Evolutionary conservation across 2,329 filamentous ascomycete species (phyloP).

Genomic region (Trichophyton rubrum): DNA sequence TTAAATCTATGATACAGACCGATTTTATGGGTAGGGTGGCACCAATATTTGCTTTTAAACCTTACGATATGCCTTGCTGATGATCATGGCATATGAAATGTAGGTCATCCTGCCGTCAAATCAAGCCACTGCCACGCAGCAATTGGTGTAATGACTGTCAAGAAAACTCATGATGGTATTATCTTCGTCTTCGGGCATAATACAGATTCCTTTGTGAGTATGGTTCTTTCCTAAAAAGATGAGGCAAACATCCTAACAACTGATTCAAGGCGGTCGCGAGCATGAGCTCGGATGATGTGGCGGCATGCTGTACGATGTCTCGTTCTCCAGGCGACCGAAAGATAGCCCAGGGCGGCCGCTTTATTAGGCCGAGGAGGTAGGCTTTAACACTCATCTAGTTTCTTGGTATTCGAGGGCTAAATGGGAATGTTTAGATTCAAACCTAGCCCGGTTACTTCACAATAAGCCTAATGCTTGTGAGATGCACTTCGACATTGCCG

Average conservation of each 20-base stretch:
- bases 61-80: background rate
- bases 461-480: background rate
- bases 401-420: background rate
- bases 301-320: constrained; percentile 78
- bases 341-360: constrained; percentile 38
- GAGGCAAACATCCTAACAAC: background rate
- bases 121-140: constrained; percentile 71
- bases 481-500: background rate
- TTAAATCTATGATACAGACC: constrained; percentile 65
- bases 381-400: background rate
- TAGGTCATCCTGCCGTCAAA: constrained; percentile 65
- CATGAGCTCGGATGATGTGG: constrained; percentile 66
- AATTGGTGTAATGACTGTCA: constrained; percentile 82
- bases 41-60: background rate
- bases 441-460: background rate
- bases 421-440: background rate
- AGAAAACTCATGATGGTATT: constrained; percentile 63
- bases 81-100: background rate
- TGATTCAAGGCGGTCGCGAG: constrained; percentile 57
- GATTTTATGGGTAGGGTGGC: constrained; percentile 65
- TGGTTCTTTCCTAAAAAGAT: background rate
- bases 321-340: constrained; percentile 46
- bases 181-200: constrained; percentile 94
- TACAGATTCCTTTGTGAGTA: constrained; percentile 61
- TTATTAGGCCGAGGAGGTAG: constrained; percentile 21